Conservation (phyloP, 352 stramenopile genomes). For the Elongisporangium anandrum region DNA sequence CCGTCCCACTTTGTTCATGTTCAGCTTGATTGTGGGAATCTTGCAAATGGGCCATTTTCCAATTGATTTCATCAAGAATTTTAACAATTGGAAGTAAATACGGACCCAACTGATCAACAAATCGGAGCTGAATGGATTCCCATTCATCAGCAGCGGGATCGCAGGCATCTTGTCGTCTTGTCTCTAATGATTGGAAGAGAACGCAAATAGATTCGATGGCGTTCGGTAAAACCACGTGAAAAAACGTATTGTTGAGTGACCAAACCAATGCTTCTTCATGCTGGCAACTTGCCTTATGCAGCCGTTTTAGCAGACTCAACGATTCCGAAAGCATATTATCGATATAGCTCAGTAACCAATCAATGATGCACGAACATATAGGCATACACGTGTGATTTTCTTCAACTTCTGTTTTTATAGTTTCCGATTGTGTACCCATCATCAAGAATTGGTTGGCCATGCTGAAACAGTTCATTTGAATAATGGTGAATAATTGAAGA, state of each 20-base stretch:
- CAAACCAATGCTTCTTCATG: constrained; percentile 48
- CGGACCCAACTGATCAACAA: constrained; percentile 34
- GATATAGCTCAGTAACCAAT: constrained; percentile 31
- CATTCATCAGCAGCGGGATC: background rate
- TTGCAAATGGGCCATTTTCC: constrained; percentile 30
- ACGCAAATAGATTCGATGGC: constrained; percentile 43
- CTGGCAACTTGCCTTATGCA: constrained; percentile 49
- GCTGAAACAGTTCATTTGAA: constrained; percentile 41
- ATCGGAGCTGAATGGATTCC: constrained; percentile 6
- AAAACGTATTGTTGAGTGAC: constrained; percentile 46
- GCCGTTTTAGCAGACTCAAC: constrained; percentile 29
- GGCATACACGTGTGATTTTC: background rate
- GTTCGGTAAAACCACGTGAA: constrained; percentile 35
- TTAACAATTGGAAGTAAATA: constrained; percentile 43
- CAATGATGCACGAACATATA: constrained; percentile 14
- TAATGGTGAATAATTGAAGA: constrained; percentile 24
- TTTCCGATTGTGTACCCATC: background rate
- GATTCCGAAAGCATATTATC: constrained; percentile 29
- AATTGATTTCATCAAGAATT: constrained; percentile 57
- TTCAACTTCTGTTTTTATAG: background rate
- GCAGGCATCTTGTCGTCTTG: background rate
- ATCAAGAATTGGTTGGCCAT: constrained; percentile 12
- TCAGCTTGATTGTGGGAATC: constrained; percentile 21
- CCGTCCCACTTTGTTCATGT: constrained; percentile 10
- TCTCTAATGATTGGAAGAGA: constrained; percentile 11